Evolutionary conservation across 805 yeast species (phyloP).

Genomic region (Diddensiella caesifluorescens): DNA sequence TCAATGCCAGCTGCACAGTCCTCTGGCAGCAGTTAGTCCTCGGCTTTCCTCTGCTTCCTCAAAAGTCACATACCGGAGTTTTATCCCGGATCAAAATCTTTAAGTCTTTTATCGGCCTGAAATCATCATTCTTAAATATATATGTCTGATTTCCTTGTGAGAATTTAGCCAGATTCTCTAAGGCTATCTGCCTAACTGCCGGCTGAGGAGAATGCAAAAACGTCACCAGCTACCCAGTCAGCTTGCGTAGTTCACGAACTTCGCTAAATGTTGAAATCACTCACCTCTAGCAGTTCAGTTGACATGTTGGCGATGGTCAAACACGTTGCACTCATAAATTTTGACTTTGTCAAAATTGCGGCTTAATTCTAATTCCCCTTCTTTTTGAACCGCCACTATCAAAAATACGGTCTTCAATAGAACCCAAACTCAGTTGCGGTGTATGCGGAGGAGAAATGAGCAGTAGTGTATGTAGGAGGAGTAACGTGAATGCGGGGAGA

Average conservation of each 20-base stretch:
- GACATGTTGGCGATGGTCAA: too few species aligned
- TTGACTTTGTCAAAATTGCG: too few species aligned
- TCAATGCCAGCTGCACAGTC: constrained; percentile 44
- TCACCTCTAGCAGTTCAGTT: constrained; percentile 47
- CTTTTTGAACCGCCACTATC: too few species aligned
- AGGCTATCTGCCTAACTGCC: constrained; percentile 74
- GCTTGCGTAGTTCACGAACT: background rate
- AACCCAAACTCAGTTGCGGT: background rate
- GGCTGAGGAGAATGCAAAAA: constrained; percentile 80
- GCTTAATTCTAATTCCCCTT: too few species aligned
- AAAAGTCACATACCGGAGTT: constrained; percentile 28
- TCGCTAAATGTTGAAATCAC: constrained; percentile 14
- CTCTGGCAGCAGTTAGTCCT: constrained; percentile 6
- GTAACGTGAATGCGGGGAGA: background rate
- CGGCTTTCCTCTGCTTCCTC: background rate
- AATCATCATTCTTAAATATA: constrained; percentile 65
- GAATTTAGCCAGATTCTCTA: constrained; percentile 76
- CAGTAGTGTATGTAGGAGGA: background rate
- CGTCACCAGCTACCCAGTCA: constrained; percentile 47
- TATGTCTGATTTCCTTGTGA: constrained; percentile 64
- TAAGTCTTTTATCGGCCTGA: constrained; percentile 66
- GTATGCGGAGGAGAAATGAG: constrained; percentile 1
- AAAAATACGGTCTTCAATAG: constrained; percentile 2
- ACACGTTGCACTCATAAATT: too few species aligned
- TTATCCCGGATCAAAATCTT: constrained; percentile 52